Conservation (phyloP, 179 eudicot species). For the Pouteria campechiana region DNA sequence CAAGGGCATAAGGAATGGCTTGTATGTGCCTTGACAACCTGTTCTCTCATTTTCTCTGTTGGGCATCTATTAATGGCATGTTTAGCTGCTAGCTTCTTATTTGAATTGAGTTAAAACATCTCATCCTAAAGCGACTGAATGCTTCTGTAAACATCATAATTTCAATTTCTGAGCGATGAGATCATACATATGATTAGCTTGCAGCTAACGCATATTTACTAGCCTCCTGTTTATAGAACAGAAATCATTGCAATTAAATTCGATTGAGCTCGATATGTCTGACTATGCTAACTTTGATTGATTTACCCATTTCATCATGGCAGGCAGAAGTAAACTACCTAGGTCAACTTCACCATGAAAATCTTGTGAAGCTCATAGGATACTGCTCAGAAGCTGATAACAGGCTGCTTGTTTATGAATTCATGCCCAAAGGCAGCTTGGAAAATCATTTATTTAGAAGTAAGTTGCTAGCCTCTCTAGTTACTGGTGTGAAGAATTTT, state of each 20-base stretch:
- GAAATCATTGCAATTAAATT: background rate
- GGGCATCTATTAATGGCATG: no score
- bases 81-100: no score
- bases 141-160: background rate
- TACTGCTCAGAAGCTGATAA: slow-evolving; percentile 42
- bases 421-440: slow-evolving; percentile 51
- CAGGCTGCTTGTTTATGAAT: slow-evolving; percentile 45
- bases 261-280: no score
- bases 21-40: slow-evolving; percentile 15
- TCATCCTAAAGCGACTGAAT: background rate
- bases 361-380: slow-evolving; percentile 53
- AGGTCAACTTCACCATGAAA: slow-evolving; percentile 43
- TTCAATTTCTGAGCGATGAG: background rate
- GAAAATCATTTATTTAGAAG: slow-evolving; percentile 59
- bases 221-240: no score
- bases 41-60: background rate
- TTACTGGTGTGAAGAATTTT: no score
- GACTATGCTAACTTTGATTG: background rate
- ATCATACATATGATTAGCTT: background rate
- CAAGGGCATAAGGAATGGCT: slow-evolving; percentile 68
- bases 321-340: slow-evolving; percentile 57
- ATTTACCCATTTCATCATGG: slow-evolving; percentile 2
- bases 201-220: no score
- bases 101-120: no score
- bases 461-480: slow-evolving; percentile 10